Evolutionary conservation across 257 asterid species (phyloP).

Genomic region (Nicotiana attenuata): DNA sequence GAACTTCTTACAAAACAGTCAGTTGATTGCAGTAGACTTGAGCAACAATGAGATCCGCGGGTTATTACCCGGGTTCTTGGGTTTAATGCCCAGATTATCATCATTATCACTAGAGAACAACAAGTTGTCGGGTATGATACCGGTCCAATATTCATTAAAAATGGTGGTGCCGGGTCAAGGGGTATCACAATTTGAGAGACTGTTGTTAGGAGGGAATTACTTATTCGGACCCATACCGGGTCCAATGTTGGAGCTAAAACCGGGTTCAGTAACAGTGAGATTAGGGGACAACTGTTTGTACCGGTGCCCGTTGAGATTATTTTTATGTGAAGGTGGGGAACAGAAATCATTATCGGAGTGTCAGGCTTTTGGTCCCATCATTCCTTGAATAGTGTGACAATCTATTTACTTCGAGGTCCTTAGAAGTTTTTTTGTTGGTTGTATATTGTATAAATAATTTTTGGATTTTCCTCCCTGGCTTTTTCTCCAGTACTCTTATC

Average conservation of each 20-base stretch:
- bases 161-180: conserved; percentile 45
- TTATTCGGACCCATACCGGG: conserved; percentile 76
- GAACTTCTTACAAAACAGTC: conserved; percentile 35
- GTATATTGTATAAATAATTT: not conserved
- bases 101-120: conserved; percentile 64
- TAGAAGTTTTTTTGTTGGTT: not conserved
- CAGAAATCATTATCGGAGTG: conserved; percentile 69
- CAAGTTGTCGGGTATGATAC: conserved; percentile 58
- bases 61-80: conserved; percentile 70
- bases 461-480: not conserved
- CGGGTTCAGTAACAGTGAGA: conserved; percentile 58
- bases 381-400: conserved; percentile 39
- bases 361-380: conserved; percentile 58
- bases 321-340: conserved; percentile 77
- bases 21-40: conserved; percentile 64
- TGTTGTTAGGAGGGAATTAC: conserved; percentile 75
- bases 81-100: conserved; percentile 59
- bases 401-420: not conserved
- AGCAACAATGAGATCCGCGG: conserved; percentile 63
- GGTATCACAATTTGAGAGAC: conserved; percentile 51
- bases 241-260: conserved; percentile 52
- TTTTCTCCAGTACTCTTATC: not conserved
- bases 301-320: conserved; percentile 67
- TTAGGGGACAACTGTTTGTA: conserved; percentile 84
- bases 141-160: conserved; percentile 44